Conservation (phyloP, 352 stramenopile species). For the Phytophthora multivora region DNA sequence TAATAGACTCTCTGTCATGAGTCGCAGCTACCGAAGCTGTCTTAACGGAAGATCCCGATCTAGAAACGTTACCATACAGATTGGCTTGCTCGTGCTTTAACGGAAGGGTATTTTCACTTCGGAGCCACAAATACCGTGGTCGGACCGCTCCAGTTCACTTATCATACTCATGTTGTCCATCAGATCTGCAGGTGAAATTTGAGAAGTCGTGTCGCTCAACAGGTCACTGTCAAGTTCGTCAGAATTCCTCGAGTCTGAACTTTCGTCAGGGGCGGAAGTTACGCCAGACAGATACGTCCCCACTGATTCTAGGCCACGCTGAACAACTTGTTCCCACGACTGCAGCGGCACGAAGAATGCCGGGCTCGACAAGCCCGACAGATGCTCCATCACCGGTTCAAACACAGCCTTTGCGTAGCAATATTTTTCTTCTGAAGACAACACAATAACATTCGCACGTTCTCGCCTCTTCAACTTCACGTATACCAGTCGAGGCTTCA, state of each 20-base stretch:
- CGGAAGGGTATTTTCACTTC: background rate
- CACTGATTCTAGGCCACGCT: background rate
- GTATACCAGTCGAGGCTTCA: background rate
- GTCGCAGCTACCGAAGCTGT: no score
- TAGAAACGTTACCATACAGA: no score
- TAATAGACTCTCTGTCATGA: background rate
- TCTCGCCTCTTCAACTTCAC: background rate
- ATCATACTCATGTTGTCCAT: background rate
- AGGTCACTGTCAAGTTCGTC: background rate
- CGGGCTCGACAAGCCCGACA: background rate
- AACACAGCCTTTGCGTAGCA: background rate
- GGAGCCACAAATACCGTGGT: background rate
- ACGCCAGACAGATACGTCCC: background rate
- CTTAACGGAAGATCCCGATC: no score
- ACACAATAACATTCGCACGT: background rate
- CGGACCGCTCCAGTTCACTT: background rate
- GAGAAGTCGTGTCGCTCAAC: background rate
- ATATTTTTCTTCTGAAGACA: conserved; percentile 11
- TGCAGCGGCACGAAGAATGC: background rate
- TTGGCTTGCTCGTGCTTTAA: no score
- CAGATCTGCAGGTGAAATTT: background rate
- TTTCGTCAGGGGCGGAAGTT: background rate
- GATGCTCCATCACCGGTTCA: conserved; percentile 1
- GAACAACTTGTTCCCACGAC: background rate
- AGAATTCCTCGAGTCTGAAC: background rate